Conservation (phyloP, 345 rosid species). For the Arabidopsis arenosa region DNA sequence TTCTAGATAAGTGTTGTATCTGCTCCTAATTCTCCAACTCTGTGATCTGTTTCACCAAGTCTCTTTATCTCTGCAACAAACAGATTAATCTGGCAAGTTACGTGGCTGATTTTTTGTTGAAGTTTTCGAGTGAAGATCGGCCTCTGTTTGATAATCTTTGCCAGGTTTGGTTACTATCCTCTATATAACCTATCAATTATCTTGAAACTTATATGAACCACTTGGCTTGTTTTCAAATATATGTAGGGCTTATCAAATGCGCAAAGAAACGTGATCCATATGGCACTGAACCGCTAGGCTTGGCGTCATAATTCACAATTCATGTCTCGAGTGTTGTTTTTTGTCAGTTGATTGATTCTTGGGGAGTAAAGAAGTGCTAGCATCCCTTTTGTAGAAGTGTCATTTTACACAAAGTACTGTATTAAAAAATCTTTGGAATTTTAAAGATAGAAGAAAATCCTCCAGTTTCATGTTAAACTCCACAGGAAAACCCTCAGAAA, state of each 20-base stretch:
- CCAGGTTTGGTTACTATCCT: slow-evolving; percentile 56
- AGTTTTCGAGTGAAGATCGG: slow-evolving; percentile 58
- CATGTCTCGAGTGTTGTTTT: slow-evolving; percentile 27
- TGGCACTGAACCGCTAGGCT: slow-evolving; percentile 46
- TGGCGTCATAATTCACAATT: slow-evolving; percentile 2
- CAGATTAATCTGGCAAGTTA: slow-evolving; percentile 82
- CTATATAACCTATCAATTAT: slow-evolving; percentile 17
- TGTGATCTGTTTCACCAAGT: slow-evolving; percentile 19
- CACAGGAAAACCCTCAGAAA: neutral
- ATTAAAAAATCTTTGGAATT: slow-evolving; percentile 1
- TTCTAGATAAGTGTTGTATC: neutral
- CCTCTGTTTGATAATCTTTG: slow-evolving; percentile 65
- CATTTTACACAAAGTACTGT: slow-evolving; percentile 8
- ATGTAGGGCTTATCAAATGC: slow-evolving; percentile 61
- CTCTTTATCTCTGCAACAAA: slow-evolving; percentile 25
- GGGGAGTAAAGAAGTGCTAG: slow-evolving; percentile 22
- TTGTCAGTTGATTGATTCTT: slow-evolving; percentile 18
- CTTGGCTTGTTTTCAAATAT: slow-evolving; percentile 34
- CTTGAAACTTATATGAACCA: slow-evolving; percentile 24
- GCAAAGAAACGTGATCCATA: slow-evolving; percentile 60
- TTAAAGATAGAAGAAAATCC: neutral
- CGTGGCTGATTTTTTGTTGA: slow-evolving; percentile 63
- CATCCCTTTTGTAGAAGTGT: slow-evolving; percentile 24
- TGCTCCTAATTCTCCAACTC: neutral
- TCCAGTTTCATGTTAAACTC: slow-evolving; percentile 8